A percentile compares a stretch with the other conserved stretches of the same genome.
phyloP scores from a whole-genome alignment of 2,329 filamentous ascomycete genomes.

The Rhynchosporium agropyri region DNA sequence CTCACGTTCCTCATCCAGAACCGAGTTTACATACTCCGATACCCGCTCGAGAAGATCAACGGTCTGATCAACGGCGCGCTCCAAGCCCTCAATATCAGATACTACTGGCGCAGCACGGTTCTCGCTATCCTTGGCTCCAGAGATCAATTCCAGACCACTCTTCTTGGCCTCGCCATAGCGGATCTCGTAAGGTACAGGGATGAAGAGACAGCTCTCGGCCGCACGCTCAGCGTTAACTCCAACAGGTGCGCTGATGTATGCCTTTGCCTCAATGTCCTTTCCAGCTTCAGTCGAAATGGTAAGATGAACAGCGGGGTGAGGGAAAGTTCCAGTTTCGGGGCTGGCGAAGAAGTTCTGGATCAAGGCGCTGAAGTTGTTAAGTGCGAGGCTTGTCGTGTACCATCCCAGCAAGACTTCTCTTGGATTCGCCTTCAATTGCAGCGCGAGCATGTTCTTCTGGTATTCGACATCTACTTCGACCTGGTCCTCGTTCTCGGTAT shows the following conservation, averaged over 20 bases:
- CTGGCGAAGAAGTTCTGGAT: slow-evolving; percentile 99
- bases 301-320: slow-evolving; percentile 95
- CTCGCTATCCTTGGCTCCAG: slow-evolving; percentile 78
- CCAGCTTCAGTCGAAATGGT: slow-evolving; percentile 91
- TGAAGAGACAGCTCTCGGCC: slow-evolving; percentile 94
- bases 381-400: slow-evolving; percentile 96
- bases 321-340: slow-evolving; percentile 95
- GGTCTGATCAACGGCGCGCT: slow-evolving; percentile 84
- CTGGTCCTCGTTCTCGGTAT: slow-evolving; percentile 98
- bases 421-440: slow-evolving; percentile 92
- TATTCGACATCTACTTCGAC: slow-evolving; percentile 99
- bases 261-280: slow-evolving; percentile 83
- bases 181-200: slow-evolving; percentile 94
- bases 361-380: slow-evolving; percentile 97
- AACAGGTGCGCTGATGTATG: slow-evolving; percentile 94
- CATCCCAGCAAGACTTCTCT: slow-evolving; percentile 94
- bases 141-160: slow-evolving; percentile 79
- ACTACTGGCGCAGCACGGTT: slow-evolving; percentile 72
- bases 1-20: slow-evolving; percentile 89
- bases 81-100: slow-evolving; percentile 87
- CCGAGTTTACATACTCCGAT: slow-evolving; percentile 87
- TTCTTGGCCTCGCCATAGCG: slow-evolving; percentile 81
- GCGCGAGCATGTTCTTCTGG: slow-evolving; percentile 97
- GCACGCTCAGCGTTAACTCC: slow-evolving; percentile 94
- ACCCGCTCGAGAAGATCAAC: slow-evolving; percentile 89